Percentiles rank a stretch among this genome's conserved stretches.
phyloP scores from a whole-genome alignment of 1,139 yeast genomes.

The Candida pseudocylindracea region DNA sequence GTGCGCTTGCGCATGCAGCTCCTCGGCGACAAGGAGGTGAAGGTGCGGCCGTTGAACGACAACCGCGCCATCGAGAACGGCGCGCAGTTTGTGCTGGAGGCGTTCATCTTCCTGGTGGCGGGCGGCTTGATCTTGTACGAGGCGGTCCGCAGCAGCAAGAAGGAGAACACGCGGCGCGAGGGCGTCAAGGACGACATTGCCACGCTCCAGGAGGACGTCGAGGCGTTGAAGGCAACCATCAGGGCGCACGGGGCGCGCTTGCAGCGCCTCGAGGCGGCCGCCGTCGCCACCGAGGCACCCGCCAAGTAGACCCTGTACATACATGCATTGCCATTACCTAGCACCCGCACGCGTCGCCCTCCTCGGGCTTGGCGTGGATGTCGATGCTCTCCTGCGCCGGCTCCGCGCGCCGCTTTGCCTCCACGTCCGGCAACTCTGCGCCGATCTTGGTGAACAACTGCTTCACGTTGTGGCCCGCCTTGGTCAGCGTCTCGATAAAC shows the following conservation, averaged over 20 bases:
- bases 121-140: conserved; percentile 64
- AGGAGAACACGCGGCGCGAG: conserved; percentile 39
- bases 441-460: conserved; percentile 79
- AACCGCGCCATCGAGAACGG: conserved; percentile 71
- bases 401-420: background rate
- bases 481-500: conserved; percentile 85
- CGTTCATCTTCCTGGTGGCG: conserved; percentile 59
- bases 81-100: conserved; percentile 58
- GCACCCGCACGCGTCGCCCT: no score
- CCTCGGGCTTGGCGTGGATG: no score
- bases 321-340: no score
- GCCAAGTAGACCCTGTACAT: no score
- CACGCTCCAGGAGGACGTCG: conserved; percentile 49
- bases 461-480: conserved; percentile 87
- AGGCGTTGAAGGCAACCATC: conserved; percentile 28
- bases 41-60: conserved; percentile 63
- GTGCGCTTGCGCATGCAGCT: conserved; percentile 37
- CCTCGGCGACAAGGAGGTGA: conserved; percentile 32
- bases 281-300: background rate
- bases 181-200: conserved; percentile 46
- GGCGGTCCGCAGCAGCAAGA: conserved; percentile 42
- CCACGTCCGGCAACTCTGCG: conserved; percentile 55
- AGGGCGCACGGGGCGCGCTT: conserved; percentile 15
- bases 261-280: conserved; percentile 9
- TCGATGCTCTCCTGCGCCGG: background rate